Conservation (phyloP, 495 filamentous ascomycete species). For the Talaromyces borbonicus region DNA sequence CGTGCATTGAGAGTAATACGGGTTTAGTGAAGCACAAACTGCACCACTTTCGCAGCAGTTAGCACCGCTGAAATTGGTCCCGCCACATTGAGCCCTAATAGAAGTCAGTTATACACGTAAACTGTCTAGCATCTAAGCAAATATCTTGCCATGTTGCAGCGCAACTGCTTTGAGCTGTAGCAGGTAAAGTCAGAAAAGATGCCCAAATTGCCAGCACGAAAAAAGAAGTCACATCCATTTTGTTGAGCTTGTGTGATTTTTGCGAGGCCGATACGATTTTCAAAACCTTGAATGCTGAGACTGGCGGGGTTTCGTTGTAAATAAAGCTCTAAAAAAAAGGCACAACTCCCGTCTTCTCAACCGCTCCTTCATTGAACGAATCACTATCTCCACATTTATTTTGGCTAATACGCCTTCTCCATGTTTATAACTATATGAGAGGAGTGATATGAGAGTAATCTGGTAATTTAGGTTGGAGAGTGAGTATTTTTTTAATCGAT, state of each 20-base stretch:
- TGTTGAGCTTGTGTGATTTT: background rate
- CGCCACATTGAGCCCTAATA: constrained; percentile 1
- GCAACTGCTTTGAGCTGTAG: background rate
- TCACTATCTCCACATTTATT: too few species aligned
- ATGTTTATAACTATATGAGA: too few species aligned
- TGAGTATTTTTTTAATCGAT: background rate
- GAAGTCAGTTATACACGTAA: background rate
- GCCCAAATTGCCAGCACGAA: background rate
- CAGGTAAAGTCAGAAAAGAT: background rate
- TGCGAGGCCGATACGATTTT: too few species aligned
- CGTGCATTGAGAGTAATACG: constrained; percentile 1
- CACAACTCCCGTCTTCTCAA: too few species aligned
- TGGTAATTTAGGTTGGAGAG: background rate
- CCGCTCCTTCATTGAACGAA: too few species aligned
- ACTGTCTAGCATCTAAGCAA: too few species aligned
- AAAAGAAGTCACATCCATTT: background rate
- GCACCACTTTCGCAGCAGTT: background rate
- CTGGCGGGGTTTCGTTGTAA: too few species aligned
- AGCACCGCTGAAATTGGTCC: background rate
- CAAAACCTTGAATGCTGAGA: too few species aligned
- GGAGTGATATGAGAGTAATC: background rate
- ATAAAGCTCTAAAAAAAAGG: too few species aligned
- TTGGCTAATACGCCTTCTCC: too few species aligned
- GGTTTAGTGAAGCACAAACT: background rate
- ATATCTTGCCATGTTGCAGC: background rate